Percentiles rank a stretch among this genome's conserved stretches.
phyloP scores from a whole-genome alignment of 768 basidiomycete species.

The Russula abietina region DNA sequence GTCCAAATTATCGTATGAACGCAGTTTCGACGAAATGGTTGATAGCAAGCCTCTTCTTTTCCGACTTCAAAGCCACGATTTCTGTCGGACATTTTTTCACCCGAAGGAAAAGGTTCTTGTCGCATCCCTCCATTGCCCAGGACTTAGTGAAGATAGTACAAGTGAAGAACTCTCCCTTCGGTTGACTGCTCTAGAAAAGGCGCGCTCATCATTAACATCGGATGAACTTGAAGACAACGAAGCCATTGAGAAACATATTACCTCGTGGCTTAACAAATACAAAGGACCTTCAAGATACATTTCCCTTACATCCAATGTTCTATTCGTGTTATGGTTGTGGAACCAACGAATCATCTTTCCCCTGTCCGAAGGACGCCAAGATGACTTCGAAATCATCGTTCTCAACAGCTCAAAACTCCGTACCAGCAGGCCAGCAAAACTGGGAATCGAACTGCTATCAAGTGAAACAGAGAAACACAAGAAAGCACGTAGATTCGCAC shows the following conservation, averaged over 20 bases:
- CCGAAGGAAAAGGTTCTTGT: not conserved
- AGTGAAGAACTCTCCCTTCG: not conserved
- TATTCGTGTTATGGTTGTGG: not conserved
- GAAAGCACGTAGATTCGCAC: not conserved
- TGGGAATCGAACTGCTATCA: not conserved
- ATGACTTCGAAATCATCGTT: not conserved
- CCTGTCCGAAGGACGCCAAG: not conserved
- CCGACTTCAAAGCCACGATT: not conserved
- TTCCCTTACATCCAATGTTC: not conserved
- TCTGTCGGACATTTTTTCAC: not conserved
- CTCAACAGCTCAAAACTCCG: not conserved
- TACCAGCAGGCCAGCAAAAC: not conserved
- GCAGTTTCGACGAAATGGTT: not conserved
- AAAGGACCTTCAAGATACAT: not conserved
- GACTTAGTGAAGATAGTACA: too few relatives aligned
- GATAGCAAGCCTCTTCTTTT: not conserved
- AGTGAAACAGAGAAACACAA: not conserved
- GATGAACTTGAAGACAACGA: not conserved
- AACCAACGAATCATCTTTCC: not conserved
- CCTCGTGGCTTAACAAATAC: not conserved
- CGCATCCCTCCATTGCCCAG: not conserved
- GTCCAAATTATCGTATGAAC: not conserved
- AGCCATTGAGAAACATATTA: not conserved
- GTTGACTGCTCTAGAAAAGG: not conserved
- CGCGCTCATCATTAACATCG: not conserved